Base-by-base conservation (phyloP, 768 basidiomycete species). In the Mycena alexandri region DNA sequence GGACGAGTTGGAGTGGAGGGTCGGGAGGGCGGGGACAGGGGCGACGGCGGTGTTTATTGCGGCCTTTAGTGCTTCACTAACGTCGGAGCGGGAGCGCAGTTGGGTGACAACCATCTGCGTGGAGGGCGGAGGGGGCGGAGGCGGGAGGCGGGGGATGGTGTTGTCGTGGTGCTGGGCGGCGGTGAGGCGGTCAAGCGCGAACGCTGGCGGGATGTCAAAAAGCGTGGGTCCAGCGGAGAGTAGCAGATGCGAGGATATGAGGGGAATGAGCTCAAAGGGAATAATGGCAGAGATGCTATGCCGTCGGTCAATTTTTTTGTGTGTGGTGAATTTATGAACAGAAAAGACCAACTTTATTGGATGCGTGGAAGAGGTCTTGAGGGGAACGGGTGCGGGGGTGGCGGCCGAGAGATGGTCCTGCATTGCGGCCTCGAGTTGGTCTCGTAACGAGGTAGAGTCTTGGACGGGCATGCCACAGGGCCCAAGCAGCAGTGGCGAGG, bases 281-380 rank as follows among this genome's bases (percentile, higher is more conserved):
- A 93, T 82, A 33, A 93, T 80, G 56, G 81, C 79, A 0, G 92
- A 92, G 68, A 93, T 89, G 72, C 89, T 90, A 72, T 29, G 29
- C 29, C 17, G 43, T 50, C 41, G 38, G 19, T 60, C 21, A 21
- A n/a, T 36, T 60, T 42, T 55, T 24, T 42, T 21, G 16, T 6
- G 29, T 29, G 29, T 29, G 29, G 29, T 6, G 29, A 29, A n/a
- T 57, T 36, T 17, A 34, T 60, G 29, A 69, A 51, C 25, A 80
- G 9, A 73, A 68, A 57, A n/a, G 7, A 80, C 86, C 57, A 68
- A 93, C 93, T 94, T 93, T 75, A 96, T 92, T 9, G 94, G 94
- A 78, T 95, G 94, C 0, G 91, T 86, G 24, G 86, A 83, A 3
- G 93, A 94, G 1, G 93, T 95, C 74, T 93, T 95, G 63, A 90